These are phyloP conservation scores for Ampelomyces quisqualis DNA, from an alignment of 2,329 filamentous ascomycete genomes.

Conservation along the genomic window DNA sequence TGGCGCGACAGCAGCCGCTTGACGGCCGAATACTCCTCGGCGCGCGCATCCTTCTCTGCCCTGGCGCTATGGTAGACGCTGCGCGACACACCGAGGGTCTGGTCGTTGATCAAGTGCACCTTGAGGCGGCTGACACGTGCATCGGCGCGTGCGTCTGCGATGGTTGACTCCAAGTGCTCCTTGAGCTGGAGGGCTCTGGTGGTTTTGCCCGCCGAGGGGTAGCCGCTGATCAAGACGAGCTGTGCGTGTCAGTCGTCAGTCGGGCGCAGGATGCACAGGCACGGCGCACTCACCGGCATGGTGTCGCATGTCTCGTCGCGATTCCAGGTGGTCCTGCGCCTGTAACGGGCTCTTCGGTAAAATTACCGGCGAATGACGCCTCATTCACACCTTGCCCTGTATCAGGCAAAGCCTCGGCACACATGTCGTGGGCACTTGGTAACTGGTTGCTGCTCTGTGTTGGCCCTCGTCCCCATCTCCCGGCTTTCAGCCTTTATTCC, in stretches of 20 bases:
- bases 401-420: slow-evolving; percentile 21
- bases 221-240: slow-evolving; percentile 63
- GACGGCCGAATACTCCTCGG: slow-evolving; percentile 72
- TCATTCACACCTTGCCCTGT: slow-evolving; percentile 10
- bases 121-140: slow-evolving; percentile 57
- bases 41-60: slow-evolving; percentile 79
- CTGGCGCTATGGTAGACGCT: slow-evolving; percentile 74
- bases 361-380: slow-evolving; percentile 13
- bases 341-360: slow-evolving; percentile 15
- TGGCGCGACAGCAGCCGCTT: slow-evolving; percentile 71
- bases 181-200: slow-evolving; percentile 64
- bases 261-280: background rate
- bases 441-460: slow-evolving; percentile 6
- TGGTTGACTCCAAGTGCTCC: slow-evolving; percentile 62
- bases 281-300: slow-evolving; percentile 29
- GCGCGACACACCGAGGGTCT: slow-evolving; percentile 67
- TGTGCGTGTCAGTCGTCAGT: slow-evolving; percentile 37
- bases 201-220: slow-evolving; percentile 64
- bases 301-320: background rate
- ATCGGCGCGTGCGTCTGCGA: slow-evolving; percentile 48
- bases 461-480: slow-evolving; percentile 4
- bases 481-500: slow-evolving; percentile 12
- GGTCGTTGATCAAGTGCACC: slow-evolving; percentile 73
- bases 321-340: slow-evolving; percentile 3
- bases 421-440: slow-evolving; percentile 1